phyloP scores from a whole-genome alignment of 805 yeast genomes.

The Cyberlindnera galapagoensis region DNA sequence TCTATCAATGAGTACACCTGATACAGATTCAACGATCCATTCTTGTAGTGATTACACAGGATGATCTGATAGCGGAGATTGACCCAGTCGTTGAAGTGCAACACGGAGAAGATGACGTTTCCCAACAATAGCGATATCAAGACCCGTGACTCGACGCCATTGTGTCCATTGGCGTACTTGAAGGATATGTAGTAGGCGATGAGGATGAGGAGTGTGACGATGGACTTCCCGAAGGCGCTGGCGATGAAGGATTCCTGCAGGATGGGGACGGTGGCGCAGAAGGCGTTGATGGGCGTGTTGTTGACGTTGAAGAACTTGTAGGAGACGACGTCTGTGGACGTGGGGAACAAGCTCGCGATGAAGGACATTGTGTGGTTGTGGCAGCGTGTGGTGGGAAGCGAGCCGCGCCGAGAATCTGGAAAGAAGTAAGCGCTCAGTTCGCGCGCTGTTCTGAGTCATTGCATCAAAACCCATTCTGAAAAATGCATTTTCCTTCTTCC shows the following conservation, averaged over 20 bases:
- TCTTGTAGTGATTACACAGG: constrained; percentile 24
- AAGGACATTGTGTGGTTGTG: too few species aligned
- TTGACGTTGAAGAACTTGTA: constrained; percentile 18
- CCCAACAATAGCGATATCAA: constrained; percentile 19
- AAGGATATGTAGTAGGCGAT: constrained; percentile 11
- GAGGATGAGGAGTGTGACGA: constrained; percentile 11
- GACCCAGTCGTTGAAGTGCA: constrained; percentile 22
- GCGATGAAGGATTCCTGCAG: constrained; percentile 21
- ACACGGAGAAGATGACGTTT: constrained; percentile 8
- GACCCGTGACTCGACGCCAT: constrained; percentile 21
- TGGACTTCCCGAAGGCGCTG: constrained; percentile 21
- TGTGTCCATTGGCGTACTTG: constrained; percentile 1
- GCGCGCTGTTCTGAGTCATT: too few species aligned
- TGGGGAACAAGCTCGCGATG: too few species aligned
- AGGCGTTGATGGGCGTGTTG: constrained; percentile 22
- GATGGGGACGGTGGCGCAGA: constrained; percentile 19
- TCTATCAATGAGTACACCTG: constrained; percentile 21
- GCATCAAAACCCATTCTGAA: too few species aligned
- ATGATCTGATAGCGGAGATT: constrained; percentile 18
- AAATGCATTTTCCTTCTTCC: too few species aligned
- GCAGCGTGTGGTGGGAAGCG: too few species aligned
- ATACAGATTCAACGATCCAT: constrained; percentile 20
- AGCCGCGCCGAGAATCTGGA: too few species aligned
- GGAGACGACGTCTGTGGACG: too few species aligned
- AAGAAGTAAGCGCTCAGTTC: too few species aligned